phyloP scores from a whole-genome alignment of 2,329 filamentous ascomycete species.

The Talaromyces piceae region DNA sequence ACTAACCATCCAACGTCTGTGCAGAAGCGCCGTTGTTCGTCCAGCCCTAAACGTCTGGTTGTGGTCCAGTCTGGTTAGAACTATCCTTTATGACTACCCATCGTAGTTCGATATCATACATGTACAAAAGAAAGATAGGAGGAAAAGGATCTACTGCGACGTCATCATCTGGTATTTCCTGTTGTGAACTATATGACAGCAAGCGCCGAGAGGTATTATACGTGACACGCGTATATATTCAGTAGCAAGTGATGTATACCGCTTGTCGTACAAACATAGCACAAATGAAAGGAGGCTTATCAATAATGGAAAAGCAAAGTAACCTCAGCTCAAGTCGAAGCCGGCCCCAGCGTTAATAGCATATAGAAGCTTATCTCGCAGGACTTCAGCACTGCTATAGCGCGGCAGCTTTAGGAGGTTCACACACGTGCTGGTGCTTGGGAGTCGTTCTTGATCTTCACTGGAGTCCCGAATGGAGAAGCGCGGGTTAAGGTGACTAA shows the following conservation, averaged over 20 bases:
- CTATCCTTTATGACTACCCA: too few relatives aligned
- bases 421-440: conserved; percentile 92
- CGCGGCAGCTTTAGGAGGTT: conserved; percentile 88
- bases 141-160: too few relatives aligned
- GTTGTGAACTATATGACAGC: neutral
- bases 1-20: too few relatives aligned
- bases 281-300: neutral
- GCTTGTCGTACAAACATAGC: neutral
- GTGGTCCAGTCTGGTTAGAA: too few relatives aligned
- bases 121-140: too few relatives aligned
- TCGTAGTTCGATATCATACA: too few relatives aligned
- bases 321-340: conserved; percentile 62
- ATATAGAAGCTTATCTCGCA: conserved; percentile 79
- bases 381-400: conserved; percentile 57
- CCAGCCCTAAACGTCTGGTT: neutral
- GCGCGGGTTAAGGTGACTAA: conserved; percentile 71
- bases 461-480: conserved; percentile 88
- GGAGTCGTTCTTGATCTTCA: conserved; percentile 66
- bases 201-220: conserved; percentile 26
- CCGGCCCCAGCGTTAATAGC: conserved; percentile 84
- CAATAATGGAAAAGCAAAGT: neutral
- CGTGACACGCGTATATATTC: conserved; percentile 16
- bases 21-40: neutral
- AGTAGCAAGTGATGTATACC: conserved; percentile 4
- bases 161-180: neutral